These are phyloP conservation scores for Picea abies DNA, from an alignment of 83 land plant genomes.

Conservation along the genomic window DNA sequence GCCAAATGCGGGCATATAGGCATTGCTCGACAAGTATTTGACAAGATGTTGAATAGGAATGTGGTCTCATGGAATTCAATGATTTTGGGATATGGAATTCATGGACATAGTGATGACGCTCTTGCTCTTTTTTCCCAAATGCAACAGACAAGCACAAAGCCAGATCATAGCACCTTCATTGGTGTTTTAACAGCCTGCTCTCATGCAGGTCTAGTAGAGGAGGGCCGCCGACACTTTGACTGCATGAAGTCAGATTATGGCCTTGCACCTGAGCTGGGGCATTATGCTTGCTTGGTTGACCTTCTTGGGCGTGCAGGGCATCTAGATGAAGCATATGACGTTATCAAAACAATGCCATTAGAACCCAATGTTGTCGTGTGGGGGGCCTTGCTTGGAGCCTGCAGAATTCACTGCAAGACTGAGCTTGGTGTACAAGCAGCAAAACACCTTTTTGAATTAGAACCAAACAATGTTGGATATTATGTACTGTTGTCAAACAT, in stretches of 20 bases:
- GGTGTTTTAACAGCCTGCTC: not conserved
- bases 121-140: too few relatives aligned
- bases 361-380: not conserved
- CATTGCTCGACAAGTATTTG: slow-evolving; percentile 7
- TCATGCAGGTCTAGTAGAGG: not conserved
- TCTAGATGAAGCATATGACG: not conserved
- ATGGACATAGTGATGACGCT: too few relatives aligned
- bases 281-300: slow-evolving; percentile 1
- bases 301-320: not conserved
- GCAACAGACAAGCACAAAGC: not conserved
- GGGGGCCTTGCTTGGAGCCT: slow-evolving; percentile 1
- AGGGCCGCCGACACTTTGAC: not conserved
- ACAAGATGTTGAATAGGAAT: slow-evolving; percentile 6
- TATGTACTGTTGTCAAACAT: not conserved
- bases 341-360: not conserved
- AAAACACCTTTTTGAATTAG: not conserved
- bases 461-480: not conserved
- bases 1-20: slow-evolving; percentile 1
- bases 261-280: not conserved
- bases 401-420: not conserved
- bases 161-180: not conserved
- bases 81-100: not conserved
- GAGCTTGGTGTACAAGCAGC: not conserved
- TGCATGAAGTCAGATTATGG: not conserved
- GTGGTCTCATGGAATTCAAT: slow-evolving; percentile 13